phyloP scores from a whole-genome alignment of 768 basidiomycete species.

The Tricholoma flavovirens region DNA sequence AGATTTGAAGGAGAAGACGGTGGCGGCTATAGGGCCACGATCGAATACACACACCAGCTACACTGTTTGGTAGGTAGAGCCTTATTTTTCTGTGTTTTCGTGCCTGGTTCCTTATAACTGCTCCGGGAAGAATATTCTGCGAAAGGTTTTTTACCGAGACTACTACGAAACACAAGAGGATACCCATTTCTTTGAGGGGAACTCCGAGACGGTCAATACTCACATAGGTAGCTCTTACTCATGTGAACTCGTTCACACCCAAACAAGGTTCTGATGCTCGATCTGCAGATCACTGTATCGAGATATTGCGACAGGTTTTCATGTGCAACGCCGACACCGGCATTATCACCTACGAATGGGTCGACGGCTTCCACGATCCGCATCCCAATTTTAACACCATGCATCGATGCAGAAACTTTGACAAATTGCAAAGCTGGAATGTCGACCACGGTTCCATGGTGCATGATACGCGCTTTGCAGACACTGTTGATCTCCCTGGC shows the following conservation, averaged over 20 bases:
- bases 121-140: neutral
- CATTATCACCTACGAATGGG: neutral
- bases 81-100: neutral
- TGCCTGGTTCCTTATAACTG: neutral
- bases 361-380: neutral
- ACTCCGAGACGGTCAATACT: neutral
- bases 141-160: neutral
- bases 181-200: neutral
- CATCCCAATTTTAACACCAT: neutral
- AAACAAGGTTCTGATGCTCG: neutral
- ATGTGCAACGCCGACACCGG: neutral
- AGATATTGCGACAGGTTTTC: neutral
- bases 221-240: neutral
- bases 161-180: neutral
- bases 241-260: neutral
- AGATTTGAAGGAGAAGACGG: neutral
- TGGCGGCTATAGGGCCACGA: neutral
- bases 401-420: neutral
- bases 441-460: neutral
- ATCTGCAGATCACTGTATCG: neutral
- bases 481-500: neutral
- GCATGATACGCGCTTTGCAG: neutral
- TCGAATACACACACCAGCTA: neutral
- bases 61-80: neutral
- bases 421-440: neutral